Evolutionary conservation across 1,284 basidiomycete species (phyloP).

Genomic region (Heliocybe sulcata): DNA sequence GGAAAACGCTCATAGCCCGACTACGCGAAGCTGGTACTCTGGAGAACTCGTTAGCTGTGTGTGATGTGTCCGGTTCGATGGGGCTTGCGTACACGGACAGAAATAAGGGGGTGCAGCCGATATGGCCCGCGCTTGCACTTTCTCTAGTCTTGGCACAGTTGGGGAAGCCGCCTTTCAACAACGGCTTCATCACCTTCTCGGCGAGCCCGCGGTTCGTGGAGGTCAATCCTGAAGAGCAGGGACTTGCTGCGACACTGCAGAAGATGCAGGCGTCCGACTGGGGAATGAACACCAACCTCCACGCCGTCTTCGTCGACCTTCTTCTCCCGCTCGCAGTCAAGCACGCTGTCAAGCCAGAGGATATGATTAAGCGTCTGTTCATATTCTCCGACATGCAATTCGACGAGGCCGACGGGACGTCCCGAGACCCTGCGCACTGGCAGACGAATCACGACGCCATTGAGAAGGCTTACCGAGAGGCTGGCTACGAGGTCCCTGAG

Average conservation of each 20-base stretch:
- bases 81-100: slow-evolving; percentile 19
- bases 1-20: slow-evolving; percentile 49
- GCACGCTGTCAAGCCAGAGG: slow-evolving; percentile 48
- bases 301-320: slow-evolving; percentile 50
- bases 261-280: slow-evolving; percentile 33
- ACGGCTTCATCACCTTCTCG: slow-evolving; percentile 65
- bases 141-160: slow-evolving; percentile 60
- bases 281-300: slow-evolving; percentile 55
- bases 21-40: slow-evolving; percentile 46
- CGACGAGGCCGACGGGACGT: slow-evolving; percentile 26
- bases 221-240: slow-evolving; percentile 31
- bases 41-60: slow-evolving; percentile 59
- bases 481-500: slow-evolving; percentile 63
- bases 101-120: slow-evolving; percentile 29
- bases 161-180: slow-evolving; percentile 54
- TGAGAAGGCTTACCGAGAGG: slow-evolving; percentile 42
- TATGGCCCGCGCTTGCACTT: slow-evolving; percentile 54
- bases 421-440: slow-evolving; percentile 25
- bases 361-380: slow-evolving; percentile 71
- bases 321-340: slow-evolving; percentile 50
- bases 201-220: slow-evolving; percentile 36
- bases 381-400: slow-evolving; percentile 79
- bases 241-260: slow-evolving; percentile 26
- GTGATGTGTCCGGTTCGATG: slow-evolving; percentile 74
- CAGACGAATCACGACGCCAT: slow-evolving; percentile 54